Evolutionary conservation across 1,139 yeast species (phyloP).

Genomic region (Taiozyma sp.): DNA sequence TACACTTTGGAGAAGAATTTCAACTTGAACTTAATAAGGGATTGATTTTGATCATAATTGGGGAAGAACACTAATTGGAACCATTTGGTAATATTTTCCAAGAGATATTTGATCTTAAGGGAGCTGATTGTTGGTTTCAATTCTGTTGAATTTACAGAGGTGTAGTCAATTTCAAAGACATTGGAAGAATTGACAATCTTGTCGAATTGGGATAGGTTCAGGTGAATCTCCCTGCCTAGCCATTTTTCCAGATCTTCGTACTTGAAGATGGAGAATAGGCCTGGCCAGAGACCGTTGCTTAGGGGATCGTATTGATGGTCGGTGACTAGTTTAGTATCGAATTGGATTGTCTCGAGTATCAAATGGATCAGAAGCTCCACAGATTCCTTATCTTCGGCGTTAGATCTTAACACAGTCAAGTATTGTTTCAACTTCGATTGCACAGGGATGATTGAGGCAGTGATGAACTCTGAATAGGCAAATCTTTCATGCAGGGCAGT

Average conservation of each 20-base stretch:
- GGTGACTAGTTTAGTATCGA: constrained; percentile 24
- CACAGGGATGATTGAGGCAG: constrained; percentile 48
- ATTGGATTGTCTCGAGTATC: constrained; percentile 29
- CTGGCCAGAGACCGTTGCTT: constrained; percentile 43
- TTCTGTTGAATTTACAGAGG: constrained; percentile 42
- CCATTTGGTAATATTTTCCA: constrained; percentile 65
- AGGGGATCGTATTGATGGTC: constrained; percentile 25
- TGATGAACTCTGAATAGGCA: constrained; percentile 47
- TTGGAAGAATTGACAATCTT: constrained; percentile 50
- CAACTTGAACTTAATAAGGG: constrained; percentile 59
- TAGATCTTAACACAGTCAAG: constrained; percentile 34
- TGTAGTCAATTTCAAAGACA: constrained; percentile 61
- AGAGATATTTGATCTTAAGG: constrained; percentile 52
- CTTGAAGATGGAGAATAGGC: constrained; percentile 52
- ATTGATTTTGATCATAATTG: constrained; percentile 40
- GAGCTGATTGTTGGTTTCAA: constrained; percentile 65
- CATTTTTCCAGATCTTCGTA: constrained; percentile 49
- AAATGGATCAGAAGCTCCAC: constrained; percentile 36
- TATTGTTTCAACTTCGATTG: constrained; percentile 39
- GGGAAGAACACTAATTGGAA: constrained; percentile 33
- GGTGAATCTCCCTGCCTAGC: constrained; percentile 59
- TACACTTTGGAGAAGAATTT: constrained; percentile 70
- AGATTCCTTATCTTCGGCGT: constrained; percentile 53
- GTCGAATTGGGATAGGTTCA: constrained; percentile 53
- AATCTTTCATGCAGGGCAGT: constrained; percentile 24